These are phyloP conservation scores for Rhododendron griersonianum DNA, from an alignment of 148 eudicot species.

Conservation along the genomic window DNA sequence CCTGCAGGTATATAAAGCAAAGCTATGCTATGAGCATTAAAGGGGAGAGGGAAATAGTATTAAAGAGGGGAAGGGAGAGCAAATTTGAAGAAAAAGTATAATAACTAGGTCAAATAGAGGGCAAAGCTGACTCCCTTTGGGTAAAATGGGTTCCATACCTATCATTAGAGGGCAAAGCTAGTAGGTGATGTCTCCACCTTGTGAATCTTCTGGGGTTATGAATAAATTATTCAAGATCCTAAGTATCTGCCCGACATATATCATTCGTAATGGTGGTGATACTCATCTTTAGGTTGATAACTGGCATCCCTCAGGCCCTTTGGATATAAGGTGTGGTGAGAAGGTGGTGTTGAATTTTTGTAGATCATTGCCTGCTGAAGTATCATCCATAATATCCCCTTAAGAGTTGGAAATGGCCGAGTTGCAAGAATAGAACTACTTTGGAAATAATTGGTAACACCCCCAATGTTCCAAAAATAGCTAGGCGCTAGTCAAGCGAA, in stretches of 20 bases:
- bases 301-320: no score
- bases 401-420: background rate
- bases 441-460: background rate
- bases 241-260: no score
- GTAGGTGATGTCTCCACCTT: background rate
- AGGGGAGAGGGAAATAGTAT: no score
- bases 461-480: background rate
- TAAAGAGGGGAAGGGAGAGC: no score
- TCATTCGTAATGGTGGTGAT: background rate
- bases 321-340: no score
- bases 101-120: background rate
- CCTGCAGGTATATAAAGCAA: background rate
- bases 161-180: background rate
- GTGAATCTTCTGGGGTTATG: background rate
- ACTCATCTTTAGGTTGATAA: no score
- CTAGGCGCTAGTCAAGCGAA: no score
- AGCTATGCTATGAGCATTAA: no score
- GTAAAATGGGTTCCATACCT: no score
- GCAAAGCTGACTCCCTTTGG: background rate
- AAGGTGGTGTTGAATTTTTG: no score
- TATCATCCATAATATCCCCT: background rate
- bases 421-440: background rate
- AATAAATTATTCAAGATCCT: no score
- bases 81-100: constrained; percentile 6
- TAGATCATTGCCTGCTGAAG: no score